Conservation (phyloP, 208 protist genomes). For the Wallacemonas rigidus region DNA sequence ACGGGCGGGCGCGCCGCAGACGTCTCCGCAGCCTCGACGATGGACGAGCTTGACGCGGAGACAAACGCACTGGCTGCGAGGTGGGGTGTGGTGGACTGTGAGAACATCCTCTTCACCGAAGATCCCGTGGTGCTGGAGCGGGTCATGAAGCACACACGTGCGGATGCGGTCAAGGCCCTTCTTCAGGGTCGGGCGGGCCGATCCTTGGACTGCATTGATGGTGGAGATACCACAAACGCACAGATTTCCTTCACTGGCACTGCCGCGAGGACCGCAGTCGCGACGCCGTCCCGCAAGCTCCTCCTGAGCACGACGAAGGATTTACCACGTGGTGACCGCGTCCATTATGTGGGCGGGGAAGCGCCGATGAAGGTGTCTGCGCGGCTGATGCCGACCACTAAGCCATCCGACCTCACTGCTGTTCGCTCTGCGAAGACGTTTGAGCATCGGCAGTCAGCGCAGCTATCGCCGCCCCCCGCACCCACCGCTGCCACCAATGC, state of each 20-base stretch:
- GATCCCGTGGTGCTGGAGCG: slow-evolving; percentile 37
- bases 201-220: background rate
- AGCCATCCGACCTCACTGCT: background rate
- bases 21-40: background rate
- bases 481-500: too few relatives aligned
- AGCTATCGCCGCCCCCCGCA: background rate
- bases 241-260: too few relatives aligned
- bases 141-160: slow-evolving; percentile 24
- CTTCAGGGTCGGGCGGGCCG: background rate
- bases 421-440: background rate
- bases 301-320: slow-evolving; percentile 4
- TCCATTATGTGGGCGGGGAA: slow-evolving; percentile 9
- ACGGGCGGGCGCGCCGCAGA: background rate
- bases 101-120: slow-evolving; percentile 77
- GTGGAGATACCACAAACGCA: too few relatives aligned
- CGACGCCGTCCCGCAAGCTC: background rate
- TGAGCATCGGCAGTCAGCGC: background rate
- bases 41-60: background rate
- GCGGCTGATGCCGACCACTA: background rate
- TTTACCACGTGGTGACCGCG: slow-evolving; percentile 1
- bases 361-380: slow-evolving; percentile 11
- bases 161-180: background rate
- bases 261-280: background rate
- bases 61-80: background rate
- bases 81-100: slow-evolving; percentile 58